Conservation (phyloP, 2,329 filamentous ascomycete species). For the Cryphonectria naterciae region DNA sequence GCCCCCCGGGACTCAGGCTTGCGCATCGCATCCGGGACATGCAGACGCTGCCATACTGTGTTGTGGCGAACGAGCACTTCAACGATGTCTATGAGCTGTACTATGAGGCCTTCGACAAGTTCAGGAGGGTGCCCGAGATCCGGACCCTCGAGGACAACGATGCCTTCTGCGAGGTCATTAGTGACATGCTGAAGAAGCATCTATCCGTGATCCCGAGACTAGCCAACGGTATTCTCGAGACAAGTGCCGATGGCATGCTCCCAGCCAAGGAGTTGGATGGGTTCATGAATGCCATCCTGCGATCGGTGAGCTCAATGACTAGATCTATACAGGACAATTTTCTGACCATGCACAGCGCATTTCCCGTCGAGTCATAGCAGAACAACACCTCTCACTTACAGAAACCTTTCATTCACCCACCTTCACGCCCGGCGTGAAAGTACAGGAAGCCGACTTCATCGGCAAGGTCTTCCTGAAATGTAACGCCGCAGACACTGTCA, state of each 20-base stretch:
- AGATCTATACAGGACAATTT: neutral
- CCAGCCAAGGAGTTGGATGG: conserved; percentile 80
- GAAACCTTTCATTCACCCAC: conserved; percentile 91
- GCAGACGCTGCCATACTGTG: conserved; percentile 92
- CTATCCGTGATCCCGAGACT: conserved; percentile 92
- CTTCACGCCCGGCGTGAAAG: conserved; percentile 76
- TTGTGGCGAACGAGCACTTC: conserved; percentile 93
- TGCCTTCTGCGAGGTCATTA: conserved; percentile 77
- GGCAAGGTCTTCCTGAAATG: conserved; percentile 95
- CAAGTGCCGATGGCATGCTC: conserved; percentile 71
- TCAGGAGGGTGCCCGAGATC: conserved; percentile 83
- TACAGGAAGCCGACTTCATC: conserved; percentile 79
- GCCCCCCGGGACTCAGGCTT: conserved; percentile 51
- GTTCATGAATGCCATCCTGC: conserved; percentile 92
- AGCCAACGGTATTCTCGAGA: conserved; percentile 92
- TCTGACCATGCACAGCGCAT: conserved; percentile 66
- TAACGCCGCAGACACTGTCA: conserved; percentile 85
- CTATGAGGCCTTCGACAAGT: conserved; percentile 91
- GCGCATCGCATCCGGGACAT: conserved; percentile 96
- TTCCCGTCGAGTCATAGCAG: conserved; percentile 92
- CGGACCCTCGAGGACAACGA: conserved; percentile 90
- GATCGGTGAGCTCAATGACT: conserved; percentile 64
- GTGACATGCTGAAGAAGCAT: conserved; percentile 81
- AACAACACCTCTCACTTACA: conserved; percentile 93
- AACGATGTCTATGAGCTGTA: conserved; percentile 96